These are phyloP conservation scores for Corchorus olitorius DNA, from an alignment of 345 rosid genomes.

Conservation along the genomic window DNA sequence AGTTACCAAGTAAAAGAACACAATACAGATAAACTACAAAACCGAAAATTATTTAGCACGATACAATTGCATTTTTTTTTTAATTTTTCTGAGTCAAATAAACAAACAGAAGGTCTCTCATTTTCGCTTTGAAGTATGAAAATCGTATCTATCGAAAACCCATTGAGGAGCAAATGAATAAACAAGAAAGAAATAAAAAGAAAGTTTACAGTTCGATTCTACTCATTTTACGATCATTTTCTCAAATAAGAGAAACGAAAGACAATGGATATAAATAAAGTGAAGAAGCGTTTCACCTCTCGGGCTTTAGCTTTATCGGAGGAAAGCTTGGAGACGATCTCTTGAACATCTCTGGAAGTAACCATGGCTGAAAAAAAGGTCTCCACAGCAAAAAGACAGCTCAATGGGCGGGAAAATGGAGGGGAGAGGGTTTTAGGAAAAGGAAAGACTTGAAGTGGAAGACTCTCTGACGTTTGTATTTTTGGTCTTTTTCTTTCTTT, in stretches of 20 bases:
- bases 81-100: background rate
- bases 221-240: conserved; percentile 11
- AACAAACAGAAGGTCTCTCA: background rate
- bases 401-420: too few species aligned
- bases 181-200: conserved; percentile 1
- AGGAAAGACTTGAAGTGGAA: too few species aligned
- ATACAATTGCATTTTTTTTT: background rate
- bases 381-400: background rate
- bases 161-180: background rate
- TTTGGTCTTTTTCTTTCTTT: too few species aligned
- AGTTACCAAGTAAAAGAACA: background rate
- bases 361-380: conserved; percentile 36
- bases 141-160: background rate
- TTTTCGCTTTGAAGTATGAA: background rate
- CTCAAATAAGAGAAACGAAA: conserved; percentile 24
- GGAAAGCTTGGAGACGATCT: conserved; percentile 81
- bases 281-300: conserved; percentile 48
- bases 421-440: too few species aligned
- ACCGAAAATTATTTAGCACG: background rate
- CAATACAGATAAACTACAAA: background rate
- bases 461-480: too few species aligned
- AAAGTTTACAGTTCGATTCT: conserved; percentile 4
- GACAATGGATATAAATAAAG: conserved; percentile 14
- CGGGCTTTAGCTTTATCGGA: conserved; percentile 87
- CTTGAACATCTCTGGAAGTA: conserved; percentile 74